Conservation (phyloP, 2,329 filamentous ascomycete species). For the Fonsecaea nubica region DNA sequence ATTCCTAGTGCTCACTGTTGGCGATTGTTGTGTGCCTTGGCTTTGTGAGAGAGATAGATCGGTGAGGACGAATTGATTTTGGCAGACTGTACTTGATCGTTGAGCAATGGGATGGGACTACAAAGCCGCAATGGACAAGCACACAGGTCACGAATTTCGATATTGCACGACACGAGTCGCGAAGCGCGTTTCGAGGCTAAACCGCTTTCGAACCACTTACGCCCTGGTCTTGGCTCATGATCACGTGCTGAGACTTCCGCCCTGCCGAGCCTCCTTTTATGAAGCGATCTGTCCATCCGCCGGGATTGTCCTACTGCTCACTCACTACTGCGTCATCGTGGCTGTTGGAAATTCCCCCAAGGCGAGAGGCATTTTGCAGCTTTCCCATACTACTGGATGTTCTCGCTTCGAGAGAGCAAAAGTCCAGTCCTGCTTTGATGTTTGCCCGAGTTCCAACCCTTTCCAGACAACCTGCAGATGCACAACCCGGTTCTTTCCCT, state of each 20-base stretch:
- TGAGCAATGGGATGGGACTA: neutral
- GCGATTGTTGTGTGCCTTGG: conserved; percentile 1
- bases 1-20: conserved; percentile 1
- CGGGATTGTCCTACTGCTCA: neutral
- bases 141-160: conserved; percentile 1
- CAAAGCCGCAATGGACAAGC: neutral
- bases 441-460: neutral
- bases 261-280: neutral
- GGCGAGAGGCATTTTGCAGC: neutral
- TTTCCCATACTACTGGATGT: neutral
- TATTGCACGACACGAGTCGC: conserved; percentile 1
- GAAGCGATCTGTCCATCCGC: neutral
- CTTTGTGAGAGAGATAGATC: neutral
- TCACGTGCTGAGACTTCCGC: neutral
- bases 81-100: neutral
- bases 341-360: too few species aligned
- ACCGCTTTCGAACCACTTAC: conserved; percentile 4
- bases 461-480: neutral
- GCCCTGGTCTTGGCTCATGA: neutral
- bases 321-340: neutral
- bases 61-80: neutral
- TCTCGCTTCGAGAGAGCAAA: neutral
- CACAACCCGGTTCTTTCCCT: neutral
- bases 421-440: neutral
- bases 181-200: conserved; percentile 11